These are phyloP conservation scores for Penicillium sp. DNA, from an alignment of 2,329 filamentous ascomycete species.

Conservation along the genomic window DNA sequence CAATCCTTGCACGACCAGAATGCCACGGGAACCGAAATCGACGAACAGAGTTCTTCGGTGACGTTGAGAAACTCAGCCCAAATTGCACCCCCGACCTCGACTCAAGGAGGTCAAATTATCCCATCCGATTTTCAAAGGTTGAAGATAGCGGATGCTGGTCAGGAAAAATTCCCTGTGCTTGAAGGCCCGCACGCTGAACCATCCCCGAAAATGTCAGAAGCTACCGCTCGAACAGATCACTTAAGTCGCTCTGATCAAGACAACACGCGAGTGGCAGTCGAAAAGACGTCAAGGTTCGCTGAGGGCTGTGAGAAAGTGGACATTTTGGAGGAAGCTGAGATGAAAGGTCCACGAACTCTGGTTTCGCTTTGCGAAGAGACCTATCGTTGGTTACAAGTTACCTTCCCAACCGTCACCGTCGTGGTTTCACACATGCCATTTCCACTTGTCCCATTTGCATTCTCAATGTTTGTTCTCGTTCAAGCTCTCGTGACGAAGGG, in stretches of 20 bases:
- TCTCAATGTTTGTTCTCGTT: conserved; percentile 69
- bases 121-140: too few species aligned
- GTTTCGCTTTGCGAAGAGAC: conserved; percentile 43
- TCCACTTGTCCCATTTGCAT: conserved; percentile 63
- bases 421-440: conserved; percentile 62
- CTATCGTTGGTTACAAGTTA: conserved; percentile 60
- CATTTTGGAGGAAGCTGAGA: neutral
- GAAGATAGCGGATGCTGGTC: neutral
- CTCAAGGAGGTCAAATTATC: too few species aligned
- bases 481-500: conserved; percentile 67
- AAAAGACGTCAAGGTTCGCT: conserved; percentile 1
- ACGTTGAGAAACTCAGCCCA: too few species aligned
- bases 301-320: conserved; percentile 30
- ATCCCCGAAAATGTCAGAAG: conserved; percentile 4
- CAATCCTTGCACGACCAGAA: conserved; percentile 6
- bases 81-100: too few species aligned
- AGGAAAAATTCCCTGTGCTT: conserved; percentile 1
- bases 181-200: neutral
- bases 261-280: conserved; percentile 1
- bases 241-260: neutral
- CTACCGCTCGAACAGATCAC: neutral
- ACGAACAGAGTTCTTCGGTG: too few species aligned
- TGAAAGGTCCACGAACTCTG: conserved; percentile 43
- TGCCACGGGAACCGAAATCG: neutral
- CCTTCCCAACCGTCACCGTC: conserved; percentile 63